A percentile compares a stretch with the other conserved stretches of the same genome.
Conservation (phyloP, 805 yeast genomes). For the Limtongia smithiae region DNA sequence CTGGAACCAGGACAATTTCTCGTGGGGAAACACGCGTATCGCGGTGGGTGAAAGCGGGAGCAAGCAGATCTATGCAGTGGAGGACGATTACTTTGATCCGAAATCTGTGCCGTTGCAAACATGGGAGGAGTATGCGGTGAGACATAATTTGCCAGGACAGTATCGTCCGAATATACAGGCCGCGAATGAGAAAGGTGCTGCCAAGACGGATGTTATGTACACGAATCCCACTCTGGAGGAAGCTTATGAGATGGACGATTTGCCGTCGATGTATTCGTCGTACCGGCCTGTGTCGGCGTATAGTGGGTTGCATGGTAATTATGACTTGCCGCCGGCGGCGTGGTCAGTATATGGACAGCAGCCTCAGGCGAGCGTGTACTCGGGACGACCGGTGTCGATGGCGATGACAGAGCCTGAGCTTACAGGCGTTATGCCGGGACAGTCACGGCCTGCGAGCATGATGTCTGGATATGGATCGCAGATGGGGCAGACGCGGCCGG, state of each 20-base stretch:
- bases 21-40: conserved; percentile 63
- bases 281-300: conserved; percentile 10
- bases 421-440: too few species aligned
- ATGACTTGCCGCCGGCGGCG: too few species aligned
- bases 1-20: conserved; percentile 64
- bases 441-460: too few species aligned
- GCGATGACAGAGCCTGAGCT: too few species aligned
- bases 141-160: conserved; percentile 39
- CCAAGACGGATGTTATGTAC: conserved; percentile 3
- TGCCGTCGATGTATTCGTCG: conserved; percentile 30
- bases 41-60: conserved; percentile 54
- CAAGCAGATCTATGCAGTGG: conserved; percentile 41
- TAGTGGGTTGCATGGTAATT: conserved; percentile 14
- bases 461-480: too few species aligned
- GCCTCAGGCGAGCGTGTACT: too few species aligned
- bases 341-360: too few species aligned
- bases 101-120: conserved; percentile 39
- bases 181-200: conserved; percentile 12
- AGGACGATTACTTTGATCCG: conserved; percentile 40
- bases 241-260: conserved; percentile 37
- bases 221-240: conserved; percentile 33
- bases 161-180: conserved; percentile 18
- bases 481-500: too few species aligned
- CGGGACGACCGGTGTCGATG: too few species aligned
- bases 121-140: conserved; percentile 40